phyloP scores from a whole-genome alignment of 139 green algal species.

The Picochlorum costavermella region DNA sequence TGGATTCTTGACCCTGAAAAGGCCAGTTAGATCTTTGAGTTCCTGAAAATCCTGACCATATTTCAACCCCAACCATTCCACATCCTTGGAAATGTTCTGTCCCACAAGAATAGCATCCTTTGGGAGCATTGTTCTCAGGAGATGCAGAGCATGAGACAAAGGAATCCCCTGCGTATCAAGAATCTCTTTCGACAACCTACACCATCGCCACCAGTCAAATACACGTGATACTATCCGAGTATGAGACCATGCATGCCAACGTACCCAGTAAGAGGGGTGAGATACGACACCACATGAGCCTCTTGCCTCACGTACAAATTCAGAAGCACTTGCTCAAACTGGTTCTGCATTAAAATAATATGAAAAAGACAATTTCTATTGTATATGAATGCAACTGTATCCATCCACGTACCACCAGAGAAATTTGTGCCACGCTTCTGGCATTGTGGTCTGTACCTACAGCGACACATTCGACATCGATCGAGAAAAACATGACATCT shows the following conservation, averaged over 20 bases:
- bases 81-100: slow-evolving; percentile 79
- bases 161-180: slow-evolving; percentile 57
- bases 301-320: slow-evolving; percentile 73
- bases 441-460: slow-evolving; percentile 77
- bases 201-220: background rate
- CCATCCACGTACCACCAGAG: slow-evolving; percentile 47
- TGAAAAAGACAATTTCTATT: background rate
- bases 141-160: slow-evolving; percentile 47
- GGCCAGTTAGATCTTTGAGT: slow-evolving; percentile 67
- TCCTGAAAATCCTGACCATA: slow-evolving; percentile 65
- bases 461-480: slow-evolving; percentile 89
- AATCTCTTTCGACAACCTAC: slow-evolving; percentile 43
- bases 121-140: slow-evolving; percentile 49
- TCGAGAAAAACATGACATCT: slow-evolving; percentile 29
- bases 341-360: slow-evolving; percentile 33
- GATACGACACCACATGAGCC: slow-evolving; percentile 63
- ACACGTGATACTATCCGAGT: background rate
- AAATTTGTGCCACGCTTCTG: slow-evolving; percentile 69
- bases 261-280: slow-evolving; percentile 72
- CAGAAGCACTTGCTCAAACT: slow-evolving; percentile 57
- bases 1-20: slow-evolving; percentile 78
- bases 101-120: slow-evolving; percentile 62
- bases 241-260: background rate
- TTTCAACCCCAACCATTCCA: slow-evolving; percentile 75
- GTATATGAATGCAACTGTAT: background rate